Conservation (phyloP, 805 yeast genomes). For the Starmerella stellata region DNA sequence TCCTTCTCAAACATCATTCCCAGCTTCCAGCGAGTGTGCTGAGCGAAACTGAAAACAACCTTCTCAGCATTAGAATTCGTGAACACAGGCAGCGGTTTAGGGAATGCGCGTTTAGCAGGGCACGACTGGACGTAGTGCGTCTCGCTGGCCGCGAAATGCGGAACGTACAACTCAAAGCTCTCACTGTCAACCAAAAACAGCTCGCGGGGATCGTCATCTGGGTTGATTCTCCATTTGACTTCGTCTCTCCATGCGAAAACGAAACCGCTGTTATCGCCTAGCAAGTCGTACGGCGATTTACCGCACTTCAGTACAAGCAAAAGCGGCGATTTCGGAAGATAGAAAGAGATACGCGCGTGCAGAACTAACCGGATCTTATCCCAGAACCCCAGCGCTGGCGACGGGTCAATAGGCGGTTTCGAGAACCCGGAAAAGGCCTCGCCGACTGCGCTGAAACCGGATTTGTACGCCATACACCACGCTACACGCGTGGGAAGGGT, state of each 20-base stretch:
- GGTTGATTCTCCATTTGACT: slow-evolving; percentile 44
- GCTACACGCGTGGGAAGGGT: slow-evolving; percentile 44
- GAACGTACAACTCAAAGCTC: slow-evolving; percentile 50
- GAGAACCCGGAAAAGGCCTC: slow-evolving; percentile 63
- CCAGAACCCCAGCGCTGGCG: slow-evolving; percentile 78
- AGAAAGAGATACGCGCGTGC: slow-evolving; percentile 50
- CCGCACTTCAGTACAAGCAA: slow-evolving; percentile 41
- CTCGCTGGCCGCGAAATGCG: slow-evolving; percentile 43
- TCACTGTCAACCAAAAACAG: slow-evolving; percentile 49
- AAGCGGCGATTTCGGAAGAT: slow-evolving; percentile 32
- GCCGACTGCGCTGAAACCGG: slow-evolving; percentile 67
- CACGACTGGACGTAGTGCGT: slow-evolving; percentile 17
- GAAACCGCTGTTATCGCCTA: slow-evolving; percentile 57
- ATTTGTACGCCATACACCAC: slow-evolving; percentile 75
- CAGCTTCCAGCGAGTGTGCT: slow-evolving; percentile 56
- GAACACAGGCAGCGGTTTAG: slow-evolving; percentile 13
- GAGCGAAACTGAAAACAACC: slow-evolving; percentile 41
- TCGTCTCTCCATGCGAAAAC: slow-evolving; percentile 50
- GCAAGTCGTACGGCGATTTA: slow-evolving; percentile 56
- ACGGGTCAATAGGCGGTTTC: slow-evolving; percentile 79
- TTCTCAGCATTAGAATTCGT: slow-evolving; percentile 25
- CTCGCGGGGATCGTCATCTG: slow-evolving; percentile 46
- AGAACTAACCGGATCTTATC: slow-evolving; percentile 61
- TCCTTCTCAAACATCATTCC: slow-evolving; percentile 63
- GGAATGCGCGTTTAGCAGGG: slow-evolving; percentile 20